These are phyloP conservation scores for Termitomyces sp. DNA, from an alignment of 768 basidiomycete genomes.

Conservation along the genomic window DNA sequence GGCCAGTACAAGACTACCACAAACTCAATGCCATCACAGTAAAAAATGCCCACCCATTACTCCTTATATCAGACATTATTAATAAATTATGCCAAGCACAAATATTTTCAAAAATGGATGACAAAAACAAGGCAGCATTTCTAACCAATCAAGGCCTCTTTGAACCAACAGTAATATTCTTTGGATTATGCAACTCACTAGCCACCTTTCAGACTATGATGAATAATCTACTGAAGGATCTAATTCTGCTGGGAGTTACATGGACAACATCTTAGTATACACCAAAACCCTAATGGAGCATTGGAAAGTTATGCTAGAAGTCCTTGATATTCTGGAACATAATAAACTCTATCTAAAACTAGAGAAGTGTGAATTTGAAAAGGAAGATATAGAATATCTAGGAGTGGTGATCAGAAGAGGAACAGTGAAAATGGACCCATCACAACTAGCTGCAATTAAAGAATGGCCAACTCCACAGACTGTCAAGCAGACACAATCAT, in stretches of 20 bases:
- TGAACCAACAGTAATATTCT: constrained; percentile 30
- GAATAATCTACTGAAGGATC: constrained; percentile 26
- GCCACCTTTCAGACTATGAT: constrained; percentile 28
- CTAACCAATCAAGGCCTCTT: background rate
- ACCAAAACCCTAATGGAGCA: constrained; percentile 18
- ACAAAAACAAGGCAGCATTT: constrained; percentile 38
- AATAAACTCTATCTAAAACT: constrained; percentile 14
- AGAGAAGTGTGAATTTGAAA: constrained; percentile 21
- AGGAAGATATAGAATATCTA: constrained; percentile 15
- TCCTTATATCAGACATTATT: constrained; percentile 22
- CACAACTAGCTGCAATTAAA: constrained; percentile 2
- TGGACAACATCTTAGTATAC: constrained; percentile 34
- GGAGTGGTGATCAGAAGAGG: constrained; percentile 4
- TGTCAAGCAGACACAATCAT: background rate
- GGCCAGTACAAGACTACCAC: constrained; percentile 24
- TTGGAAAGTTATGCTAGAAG: background rate
- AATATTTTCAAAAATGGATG: constrained; percentile 29
- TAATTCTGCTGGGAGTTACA: constrained; percentile 21
- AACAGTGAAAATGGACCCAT: too few relatives aligned
- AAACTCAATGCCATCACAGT: constrained; percentile 25
- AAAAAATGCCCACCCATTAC: constrained; percentile 25
- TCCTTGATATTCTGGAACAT: background rate
- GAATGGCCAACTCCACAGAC: constrained; percentile 2
- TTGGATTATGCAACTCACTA: constrained; percentile 24
- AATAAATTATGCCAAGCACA: constrained; percentile 17